Conservation (phyloP, 768 basidiomycete genomes). For the Russula virescens region DNA sequence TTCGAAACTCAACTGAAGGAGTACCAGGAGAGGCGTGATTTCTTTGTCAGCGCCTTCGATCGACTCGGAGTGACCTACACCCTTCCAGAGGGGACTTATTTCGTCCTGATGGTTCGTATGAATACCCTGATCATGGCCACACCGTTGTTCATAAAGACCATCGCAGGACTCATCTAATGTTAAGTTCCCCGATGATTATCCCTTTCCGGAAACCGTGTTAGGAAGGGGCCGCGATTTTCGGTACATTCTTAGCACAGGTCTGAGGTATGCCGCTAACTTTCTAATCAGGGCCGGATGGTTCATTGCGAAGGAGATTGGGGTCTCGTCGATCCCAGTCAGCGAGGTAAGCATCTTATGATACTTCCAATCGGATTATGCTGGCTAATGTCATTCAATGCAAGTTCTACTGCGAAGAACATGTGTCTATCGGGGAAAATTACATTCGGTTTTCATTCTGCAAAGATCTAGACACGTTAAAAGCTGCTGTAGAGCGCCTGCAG, state of each 20-base stretch:
- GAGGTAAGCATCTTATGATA: constrained; percentile 54
- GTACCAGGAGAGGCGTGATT: constrained; percentile 71
- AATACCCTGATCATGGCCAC: background rate
- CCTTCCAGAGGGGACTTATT: constrained; percentile 86
- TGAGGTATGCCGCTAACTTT: constrained; percentile 18
- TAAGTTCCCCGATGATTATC: constrained; percentile 77
- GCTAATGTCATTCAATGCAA: constrained; percentile 29
- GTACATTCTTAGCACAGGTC: constrained; percentile 33
- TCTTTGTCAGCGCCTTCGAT: constrained; percentile 80
- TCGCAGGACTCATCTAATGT: constrained; percentile 71
- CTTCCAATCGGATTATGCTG: background rate
- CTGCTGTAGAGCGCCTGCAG: constrained; percentile 79
- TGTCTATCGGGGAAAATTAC: constrained; percentile 78
- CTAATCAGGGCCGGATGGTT: constrained; percentile 83
- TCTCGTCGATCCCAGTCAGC: constrained; percentile 92
- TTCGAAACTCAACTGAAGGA: constrained; percentile 71
- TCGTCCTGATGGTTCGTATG: constrained; percentile 69
- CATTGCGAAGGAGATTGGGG: constrained; percentile 83
- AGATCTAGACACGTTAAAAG: constrained; percentile 75
- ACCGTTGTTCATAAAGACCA: constrained; percentile 1
- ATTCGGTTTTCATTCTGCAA: constrained; percentile 95
- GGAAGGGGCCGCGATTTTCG: constrained; percentile 86
- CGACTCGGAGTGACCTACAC: constrained; percentile 79
- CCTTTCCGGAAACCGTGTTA: constrained; percentile 66
- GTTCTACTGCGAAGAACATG: constrained; percentile 92